These are phyloP conservation scores for Neodidymelliopsis sp. DNA, from an alignment of 2,329 filamentous ascomycete species.

Conservation along the genomic window DNA sequence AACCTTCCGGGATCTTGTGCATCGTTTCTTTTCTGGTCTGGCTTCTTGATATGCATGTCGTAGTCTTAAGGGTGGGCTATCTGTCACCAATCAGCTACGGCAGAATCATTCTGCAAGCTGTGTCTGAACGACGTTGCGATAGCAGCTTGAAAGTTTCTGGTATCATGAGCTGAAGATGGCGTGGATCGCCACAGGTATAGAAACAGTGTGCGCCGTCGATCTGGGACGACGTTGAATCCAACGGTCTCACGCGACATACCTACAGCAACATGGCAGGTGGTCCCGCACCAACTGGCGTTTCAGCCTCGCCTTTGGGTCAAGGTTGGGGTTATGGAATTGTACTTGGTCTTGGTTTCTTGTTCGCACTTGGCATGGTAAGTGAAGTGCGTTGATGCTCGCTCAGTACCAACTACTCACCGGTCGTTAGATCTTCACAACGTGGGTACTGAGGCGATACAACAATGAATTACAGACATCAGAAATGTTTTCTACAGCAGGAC, in stretches of 20 bases:
- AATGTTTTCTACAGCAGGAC: constrained; percentile 42
- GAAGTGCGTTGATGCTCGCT: too few species aligned
- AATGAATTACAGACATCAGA: constrained; percentile 43
- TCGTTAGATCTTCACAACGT: constrained; percentile 36
- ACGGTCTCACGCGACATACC: constrained; percentile 11
- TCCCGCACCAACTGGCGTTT: constrained; percentile 33
- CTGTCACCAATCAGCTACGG: constrained; percentile 29
- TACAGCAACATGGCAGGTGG: constrained; percentile 33
- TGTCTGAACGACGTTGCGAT: constrained; percentile 21
- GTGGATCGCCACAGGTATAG: constrained; percentile 25
- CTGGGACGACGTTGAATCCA: constrained; percentile 8
- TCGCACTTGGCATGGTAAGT: constrained; percentile 40
- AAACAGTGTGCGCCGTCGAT: constrained; percentile 20
- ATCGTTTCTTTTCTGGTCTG: constrained; percentile 15
- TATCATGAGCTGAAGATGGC: constrained; percentile 7
- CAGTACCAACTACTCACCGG: not conserved
- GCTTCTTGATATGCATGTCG: constrained; percentile 9
- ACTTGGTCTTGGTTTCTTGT: constrained; percentile 41
- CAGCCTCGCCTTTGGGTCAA: constrained; percentile 36
- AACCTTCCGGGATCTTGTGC: constrained; percentile 7
- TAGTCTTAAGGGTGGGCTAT: constrained; percentile 22
- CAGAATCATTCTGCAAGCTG: constrained; percentile 5
- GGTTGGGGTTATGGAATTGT: constrained; percentile 46
- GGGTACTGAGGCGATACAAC: constrained; percentile 41
- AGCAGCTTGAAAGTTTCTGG: constrained; percentile 11